Evolutionary conservation across 2,329 filamentous ascomycete species (phyloP), one percentile per base, ranked within the genome.

Genomic region (Thermothelomyces thermophilus): DNA sequence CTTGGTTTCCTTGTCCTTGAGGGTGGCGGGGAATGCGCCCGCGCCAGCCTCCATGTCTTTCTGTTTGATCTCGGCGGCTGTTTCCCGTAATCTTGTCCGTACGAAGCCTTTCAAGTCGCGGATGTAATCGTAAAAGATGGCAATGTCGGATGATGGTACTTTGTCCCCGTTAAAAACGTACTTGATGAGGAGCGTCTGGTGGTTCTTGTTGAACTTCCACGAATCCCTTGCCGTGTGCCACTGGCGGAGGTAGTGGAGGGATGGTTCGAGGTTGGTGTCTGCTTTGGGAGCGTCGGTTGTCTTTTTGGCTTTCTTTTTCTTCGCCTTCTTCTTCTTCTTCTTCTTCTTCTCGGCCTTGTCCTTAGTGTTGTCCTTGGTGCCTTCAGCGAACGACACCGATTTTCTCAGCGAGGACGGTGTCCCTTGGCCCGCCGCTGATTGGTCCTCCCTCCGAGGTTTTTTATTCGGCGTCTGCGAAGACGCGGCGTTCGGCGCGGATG

Each of bases 131-230:
- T 85, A 80, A 36, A 96, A 80, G 19, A 82, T 74, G 41, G 78
- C 70, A 51, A 87, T 82, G 68, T 91, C 80, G 52, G 77, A 71
- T 14, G 82, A 70, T 0, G 90, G 87, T 37, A 96, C 79, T 37
- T 77, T 76, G 59, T 82, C 79, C 56, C 82, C 70, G 58, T 87
- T 82, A 64, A 94, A 87, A 40, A 86, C 70, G 71, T 94, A 83
- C 66, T 93, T 91, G 63, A 96, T 79, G 11, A 96, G 74, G 59
- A 87, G 81, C 47, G 84, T 87, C 68, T 96, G 90, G 63, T 89
- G 82, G 60, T 89, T 90, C 71, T 96, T 96, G 73, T 94, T 95
- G 73, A 96, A 97, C 68, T 95, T 96, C 91, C 91, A 97, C 59
- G 74, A 74, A 9, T 76, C 72, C 51, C 82, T 82, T 53, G 82